Base-by-base conservation (phyloP, 495 filamentous ascomycete genomes). In the Lasiosphaeriaceae sp. region DNA sequence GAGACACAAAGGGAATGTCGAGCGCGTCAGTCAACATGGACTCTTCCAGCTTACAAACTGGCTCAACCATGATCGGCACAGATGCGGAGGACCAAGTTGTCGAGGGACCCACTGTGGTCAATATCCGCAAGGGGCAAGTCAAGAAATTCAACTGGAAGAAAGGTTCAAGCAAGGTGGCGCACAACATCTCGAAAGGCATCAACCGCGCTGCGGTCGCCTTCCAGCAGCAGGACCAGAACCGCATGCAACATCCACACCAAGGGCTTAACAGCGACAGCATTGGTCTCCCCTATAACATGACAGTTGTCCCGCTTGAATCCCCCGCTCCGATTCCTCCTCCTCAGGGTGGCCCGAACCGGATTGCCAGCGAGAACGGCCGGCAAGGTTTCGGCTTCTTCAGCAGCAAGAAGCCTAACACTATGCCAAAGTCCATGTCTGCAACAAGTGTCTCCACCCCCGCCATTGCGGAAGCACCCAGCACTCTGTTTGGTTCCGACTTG, bases 91-190 rank as follows among this genome's bases (percentile, higher is more conserved):
- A 85, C 11, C 80, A 83, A 14, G 81, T 86, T 11, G 77, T 92
- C 54, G 77, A 91, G 34, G 88, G 90, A 14, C 91, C 94, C 22
- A 93, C 96, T 52, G 86, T 97, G 21, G 86, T 96, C 58, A 94
- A 90, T 66, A 92, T 97, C 62, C 85, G 90, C 54, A 96, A 96
- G 77, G 89, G 87, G 49, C 89, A 96, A 68, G 84, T 86, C 29
- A 96, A 91, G 75, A 96, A 96, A 68, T 96, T 96, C 75, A 95
- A 94, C 73, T 97, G 94, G 93, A 96, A 96, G 80, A 96, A 95
- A 71, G 92, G 91, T 24, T 89, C 90, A 22, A 90, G 95, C 71
- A 88, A 87, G 41, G 86, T 97, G 52, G 91, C 92, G 35, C 96
- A 97, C 74, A 92, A 92, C 59, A 90, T 96, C 50, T 85, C 87